These are phyloP conservation scores for Arthromyces matolae DNA, from an alignment of 768 basidiomycete species.

Conservation along the genomic window DNA sequence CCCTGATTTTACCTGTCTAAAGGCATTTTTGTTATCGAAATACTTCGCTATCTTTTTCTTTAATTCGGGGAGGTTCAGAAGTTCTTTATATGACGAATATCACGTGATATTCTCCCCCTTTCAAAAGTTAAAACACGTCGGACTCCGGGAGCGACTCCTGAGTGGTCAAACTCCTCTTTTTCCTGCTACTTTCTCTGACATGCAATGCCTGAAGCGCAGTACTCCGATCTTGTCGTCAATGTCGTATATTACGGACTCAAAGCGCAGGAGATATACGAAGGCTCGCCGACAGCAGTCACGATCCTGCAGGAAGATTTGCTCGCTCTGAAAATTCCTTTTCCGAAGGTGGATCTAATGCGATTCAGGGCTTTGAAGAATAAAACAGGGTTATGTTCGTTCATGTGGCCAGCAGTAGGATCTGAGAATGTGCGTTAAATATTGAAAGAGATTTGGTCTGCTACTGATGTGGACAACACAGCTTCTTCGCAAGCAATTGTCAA, in stretches of 20 bases:
- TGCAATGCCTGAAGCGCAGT: slow-evolving; percentile 1
- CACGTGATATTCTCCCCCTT: slow-evolving; percentile 6
- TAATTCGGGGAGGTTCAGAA: background rate
- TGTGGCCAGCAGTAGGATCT: slow-evolving; percentile 11
- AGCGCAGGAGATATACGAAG: slow-evolving; percentile 32
- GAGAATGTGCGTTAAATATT: slow-evolving; percentile 1
- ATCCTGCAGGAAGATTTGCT: slow-evolving; percentile 32
- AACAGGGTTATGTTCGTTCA: slow-evolving; percentile 26
- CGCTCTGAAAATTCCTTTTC: slow-evolving; percentile 35
- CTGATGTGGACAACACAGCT: slow-evolving; percentile 8
- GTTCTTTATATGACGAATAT: slow-evolving; percentile 1
- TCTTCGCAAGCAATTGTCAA: slow-evolving; percentile 18
- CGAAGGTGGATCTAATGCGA: slow-evolving; percentile 31
- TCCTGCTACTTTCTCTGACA: background rate
- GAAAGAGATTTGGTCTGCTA: background rate
- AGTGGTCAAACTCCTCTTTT: background rate
- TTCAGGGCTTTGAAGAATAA: slow-evolving; percentile 20
- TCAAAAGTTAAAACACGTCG: too few species aligned
- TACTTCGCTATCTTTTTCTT: background rate
- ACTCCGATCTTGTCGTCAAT: slow-evolving; percentile 30
- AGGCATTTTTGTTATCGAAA: slow-evolving; percentile 3
- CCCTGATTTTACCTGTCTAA: background rate
- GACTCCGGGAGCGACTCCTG: too few species aligned
- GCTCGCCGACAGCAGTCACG: slow-evolving; percentile 20
- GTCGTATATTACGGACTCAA: slow-evolving; percentile 33